phyloP scores from a whole-genome alignment of 1,139 yeast genomes.

The Nadsonia starkeyi-henricii region DNA sequence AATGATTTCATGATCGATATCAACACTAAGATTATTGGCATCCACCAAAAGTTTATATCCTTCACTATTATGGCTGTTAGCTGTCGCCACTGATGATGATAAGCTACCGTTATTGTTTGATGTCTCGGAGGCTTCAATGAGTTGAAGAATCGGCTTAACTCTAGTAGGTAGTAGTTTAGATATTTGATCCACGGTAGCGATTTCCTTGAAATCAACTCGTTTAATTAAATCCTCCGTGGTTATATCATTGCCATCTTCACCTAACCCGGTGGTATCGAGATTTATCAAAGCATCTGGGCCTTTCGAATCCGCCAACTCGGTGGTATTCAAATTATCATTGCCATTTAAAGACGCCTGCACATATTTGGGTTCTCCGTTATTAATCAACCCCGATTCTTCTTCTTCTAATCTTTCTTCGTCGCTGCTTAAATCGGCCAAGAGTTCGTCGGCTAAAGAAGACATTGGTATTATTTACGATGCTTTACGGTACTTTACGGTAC shows the following conservation, averaged over 20 bases:
- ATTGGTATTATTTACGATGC: neutral
- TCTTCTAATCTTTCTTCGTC: constrained; percentile 18
- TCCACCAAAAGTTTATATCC: constrained; percentile 35
- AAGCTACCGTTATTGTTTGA: constrained; percentile 13
- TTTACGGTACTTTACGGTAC: neutral
- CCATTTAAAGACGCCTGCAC: neutral
- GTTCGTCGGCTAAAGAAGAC: constrained; percentile 24
- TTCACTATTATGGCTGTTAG: constrained; percentile 19
- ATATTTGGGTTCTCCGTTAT: constrained; percentile 4
- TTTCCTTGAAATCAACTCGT: constrained; percentile 1
- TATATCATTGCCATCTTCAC: constrained; percentile 10
- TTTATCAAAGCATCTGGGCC: neutral
- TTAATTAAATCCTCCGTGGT: constrained; percentile 11
- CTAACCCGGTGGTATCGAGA: constrained; percentile 4
- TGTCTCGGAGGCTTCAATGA: constrained; percentile 13
- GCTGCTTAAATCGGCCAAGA: constrained; percentile 25
- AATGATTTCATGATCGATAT: constrained; percentile 43
- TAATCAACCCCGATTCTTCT: constrained; percentile 9
- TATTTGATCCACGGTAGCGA: constrained; percentile 6
- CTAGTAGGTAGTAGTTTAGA: constrained; percentile 14
- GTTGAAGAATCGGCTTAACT: constrained; percentile 17
- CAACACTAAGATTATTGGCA: constrained; percentile 43
- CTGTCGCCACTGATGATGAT: constrained; percentile 15
- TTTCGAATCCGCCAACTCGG: constrained; percentile 5
- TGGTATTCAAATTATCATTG: neutral